Evolutionary conservation across 164 flowering plant species (phyloP).

Genomic region (Vitis amurensis): DNA sequence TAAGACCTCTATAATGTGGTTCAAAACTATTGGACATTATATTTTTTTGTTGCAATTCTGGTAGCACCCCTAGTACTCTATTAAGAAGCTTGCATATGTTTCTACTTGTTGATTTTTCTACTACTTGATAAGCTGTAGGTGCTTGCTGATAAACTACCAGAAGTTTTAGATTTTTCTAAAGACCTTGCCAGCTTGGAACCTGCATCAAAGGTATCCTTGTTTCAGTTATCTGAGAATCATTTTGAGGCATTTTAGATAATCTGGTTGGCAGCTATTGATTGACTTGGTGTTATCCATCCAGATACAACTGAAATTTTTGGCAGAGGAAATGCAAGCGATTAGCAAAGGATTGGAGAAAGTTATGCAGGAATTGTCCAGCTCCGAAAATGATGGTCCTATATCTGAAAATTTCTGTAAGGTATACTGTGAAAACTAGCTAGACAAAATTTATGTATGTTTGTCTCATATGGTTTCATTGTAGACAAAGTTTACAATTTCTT

Average conservation of each 20-base stretch:
- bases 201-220: slow-evolving; percentile 52
- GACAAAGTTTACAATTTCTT: neutral
- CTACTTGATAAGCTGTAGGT: slow-evolving; percentile 36
- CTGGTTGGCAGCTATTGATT: slow-evolving; percentile 14
- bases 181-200: slow-evolving; percentile 58
- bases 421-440: neutral
- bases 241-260: slow-evolving; percentile 3
- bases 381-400: slow-evolving; percentile 87
- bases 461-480: neutral
- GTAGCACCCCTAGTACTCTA: neutral
- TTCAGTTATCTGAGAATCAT: neutral
- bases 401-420: slow-evolving; percentile 76
- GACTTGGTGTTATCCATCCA: slow-evolving; percentile 23
- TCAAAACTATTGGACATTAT: neutral
- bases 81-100: neutral
- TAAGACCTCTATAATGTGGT: neutral
- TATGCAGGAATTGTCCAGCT: slow-evolving; percentile 71
- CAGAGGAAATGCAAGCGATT: slow-evolving; percentile 99
- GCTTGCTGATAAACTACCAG: slow-evolving; percentile 53
- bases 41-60: neutral
- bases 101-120: neutral
- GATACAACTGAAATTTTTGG: slow-evolving; percentile 88
- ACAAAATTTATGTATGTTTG: slow-evolving; percentile 3
- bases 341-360: slow-evolving; percentile 95
- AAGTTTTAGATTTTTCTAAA: slow-evolving; percentile 50